Percentiles rank a stretch among this genome's conserved stretches.
These are phyloP conservation scores for Scopulariopsis brevicaulis DNA, from an alignment of 2,329 filamentous ascomycete species.

Conservation along the genomic window DNA sequence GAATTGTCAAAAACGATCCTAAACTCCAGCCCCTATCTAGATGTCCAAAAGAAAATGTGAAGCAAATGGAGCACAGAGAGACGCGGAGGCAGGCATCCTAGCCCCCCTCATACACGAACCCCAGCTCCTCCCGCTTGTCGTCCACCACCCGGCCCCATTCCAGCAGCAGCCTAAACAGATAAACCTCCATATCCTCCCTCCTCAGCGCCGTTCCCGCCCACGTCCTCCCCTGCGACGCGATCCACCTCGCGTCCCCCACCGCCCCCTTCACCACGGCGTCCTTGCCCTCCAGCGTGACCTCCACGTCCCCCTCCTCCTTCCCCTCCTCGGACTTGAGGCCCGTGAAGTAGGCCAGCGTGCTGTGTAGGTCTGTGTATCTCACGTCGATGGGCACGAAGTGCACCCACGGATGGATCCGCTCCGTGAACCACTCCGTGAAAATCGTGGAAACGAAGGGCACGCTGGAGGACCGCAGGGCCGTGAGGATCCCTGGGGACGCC, in stretches of 20 bases:
- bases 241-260: conserved; percentile 47
- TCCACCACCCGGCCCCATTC: conserved; percentile 66
- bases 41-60: neutral
- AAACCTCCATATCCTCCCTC: conserved; percentile 69
- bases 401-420: conserved; percentile 61
- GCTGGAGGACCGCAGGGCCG: conserved; percentile 46
- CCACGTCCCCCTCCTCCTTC: conserved; percentile 34
- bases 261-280: conserved; percentile 3
- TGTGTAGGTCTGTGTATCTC: conserved; percentile 62
- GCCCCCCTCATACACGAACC: conserved; percentile 16
- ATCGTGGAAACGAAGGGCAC: conserved; percentile 62
- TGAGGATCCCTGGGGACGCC: conserved; percentile 45
- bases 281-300: conserved; percentile 9
- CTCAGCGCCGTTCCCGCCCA: conserved; percentile 55
- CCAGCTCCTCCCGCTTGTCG: conserved; percentile 40
- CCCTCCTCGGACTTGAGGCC: conserved; percentile 34
- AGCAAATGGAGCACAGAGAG: neutral
- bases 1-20: neutral
- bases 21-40: neutral
- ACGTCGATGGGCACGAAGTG: conserved; percentile 73
- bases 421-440: conserved; percentile 72
- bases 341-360: conserved; percentile 62
- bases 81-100: neutral
- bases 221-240: conserved; percentile 51
- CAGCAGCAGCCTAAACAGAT: conserved; percentile 64